phyloP scores from a whole-genome alignment of 2,329 filamentous ascomycete species.

The Nigrospora osmanthi region DNA sequence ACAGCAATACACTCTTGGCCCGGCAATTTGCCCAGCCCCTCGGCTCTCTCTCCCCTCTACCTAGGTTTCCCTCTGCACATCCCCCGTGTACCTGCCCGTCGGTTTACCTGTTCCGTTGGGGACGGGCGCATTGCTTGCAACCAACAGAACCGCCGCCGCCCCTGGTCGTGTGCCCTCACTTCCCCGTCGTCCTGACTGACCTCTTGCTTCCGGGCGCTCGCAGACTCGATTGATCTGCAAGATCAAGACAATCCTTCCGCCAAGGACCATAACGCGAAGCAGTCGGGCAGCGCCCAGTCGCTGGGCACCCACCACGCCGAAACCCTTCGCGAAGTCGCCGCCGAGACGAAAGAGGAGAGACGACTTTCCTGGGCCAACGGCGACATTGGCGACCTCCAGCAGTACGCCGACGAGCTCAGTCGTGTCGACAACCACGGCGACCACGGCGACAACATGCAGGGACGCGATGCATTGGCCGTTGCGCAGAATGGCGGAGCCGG shows the following conservation, averaged over 20 bases:
- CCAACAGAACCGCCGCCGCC: no score
- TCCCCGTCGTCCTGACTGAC: background rate
- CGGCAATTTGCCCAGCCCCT: no score
- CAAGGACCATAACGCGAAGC: constrained; percentile 61
- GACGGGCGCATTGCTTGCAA: no score
- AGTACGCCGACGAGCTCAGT: constrained; percentile 37
- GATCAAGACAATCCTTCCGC: constrained; percentile 75
- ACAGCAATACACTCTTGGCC: no score
- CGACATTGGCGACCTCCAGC: constrained; percentile 31
- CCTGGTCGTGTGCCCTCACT: background rate
- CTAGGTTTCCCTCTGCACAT: constrained; percentile 7
- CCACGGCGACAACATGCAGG: constrained; percentile 32
- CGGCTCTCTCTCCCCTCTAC: no score
- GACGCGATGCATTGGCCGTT: constrained; percentile 51
- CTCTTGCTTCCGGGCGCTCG: background rate
- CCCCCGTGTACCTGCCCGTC: constrained; percentile 1
- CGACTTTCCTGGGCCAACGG: constrained; percentile 45
- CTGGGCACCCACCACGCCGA: constrained; percentile 79
- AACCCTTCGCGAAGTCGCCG: constrained; percentile 70
- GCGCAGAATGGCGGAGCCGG: constrained; percentile 51
- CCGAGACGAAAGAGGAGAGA: constrained; percentile 68
- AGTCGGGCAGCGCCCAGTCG: constrained; percentile 31
- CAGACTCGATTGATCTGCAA: constrained; percentile 94
- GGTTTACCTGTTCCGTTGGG: background rate
- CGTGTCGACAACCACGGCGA: constrained; percentile 30